Base-by-base conservation (phyloP, 208 protist genomes). In the Plasmodiophora brassicae region DNA sequence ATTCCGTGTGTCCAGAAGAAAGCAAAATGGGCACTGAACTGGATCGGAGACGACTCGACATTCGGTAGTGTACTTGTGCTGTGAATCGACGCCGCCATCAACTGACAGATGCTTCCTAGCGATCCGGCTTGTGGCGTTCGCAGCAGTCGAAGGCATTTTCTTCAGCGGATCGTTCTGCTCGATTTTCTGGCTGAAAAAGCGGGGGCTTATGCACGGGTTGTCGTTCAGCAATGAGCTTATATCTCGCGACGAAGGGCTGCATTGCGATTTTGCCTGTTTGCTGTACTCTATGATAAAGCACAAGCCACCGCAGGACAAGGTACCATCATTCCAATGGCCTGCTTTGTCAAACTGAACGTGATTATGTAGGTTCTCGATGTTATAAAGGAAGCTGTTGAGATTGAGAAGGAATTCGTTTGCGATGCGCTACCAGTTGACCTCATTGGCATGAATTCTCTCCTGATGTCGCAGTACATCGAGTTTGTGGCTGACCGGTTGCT, bases 131-230 rank as follows among this genome's bases (percentile, higher is more conserved):
- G 93, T 99, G 1, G 98, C 96, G 0, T 99, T 99, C 92, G 98
- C 98, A 1, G 95, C 95, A 10, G 98, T 99, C 22, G 98, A 99
- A 92, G 98, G 98, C 91, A 99, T 99, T 90, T 99, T 99, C 94
- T 99, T 99, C 93, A 97, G 94, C 54, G 97, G 97, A 50, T 96
- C 94, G 38, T 99, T 99, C 94, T 99, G 97, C 91, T 93, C 97
- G 32, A 97, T 99, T 60, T 99, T 99, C 93, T 99, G 97, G 97
- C 91, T 99, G 57, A 99, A 99, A 96, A 99, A 99, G 93, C 95
- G 98, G 85, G 97, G 90, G 14, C 90, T 99, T 88, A 99, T 99
- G 98, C 98, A 97, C 0, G 98, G 98, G 25, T 95, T 99, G 45
- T 97, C 96, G 36, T 99, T 98, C 93, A 97, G 95, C 86, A 99